Conservation (phyloP, 305 asterid species). For the Euphrasia arctica region DNA sequence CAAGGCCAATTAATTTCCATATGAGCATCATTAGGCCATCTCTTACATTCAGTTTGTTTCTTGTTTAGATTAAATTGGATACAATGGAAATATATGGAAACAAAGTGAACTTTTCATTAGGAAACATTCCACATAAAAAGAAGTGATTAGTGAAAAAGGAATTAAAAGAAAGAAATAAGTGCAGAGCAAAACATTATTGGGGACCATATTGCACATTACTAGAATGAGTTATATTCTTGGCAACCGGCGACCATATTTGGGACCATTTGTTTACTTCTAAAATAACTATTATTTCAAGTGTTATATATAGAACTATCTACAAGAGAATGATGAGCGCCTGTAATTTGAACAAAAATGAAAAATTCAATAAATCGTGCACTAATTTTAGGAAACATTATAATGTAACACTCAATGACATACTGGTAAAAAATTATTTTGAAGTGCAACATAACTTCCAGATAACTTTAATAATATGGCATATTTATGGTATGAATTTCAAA, state of each 20-base stretch:
- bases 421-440: not conserved
- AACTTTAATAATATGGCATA: not conserved
- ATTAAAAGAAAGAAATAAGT: not conserved
- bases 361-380: not conserved
- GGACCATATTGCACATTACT: not conserved
- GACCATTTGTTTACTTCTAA: not conserved
- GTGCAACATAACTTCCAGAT: not conserved
- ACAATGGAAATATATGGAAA: constrained; percentile 3
- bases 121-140: not conserved
- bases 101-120: not conserved
- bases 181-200: not conserved
- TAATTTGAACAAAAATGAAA: not conserved
- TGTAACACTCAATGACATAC: constrained; percentile 6
- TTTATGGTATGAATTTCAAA: not conserved
- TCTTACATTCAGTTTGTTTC: constrained; percentile 9
- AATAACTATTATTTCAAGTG: not conserved
- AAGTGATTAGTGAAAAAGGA: not conserved
- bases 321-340: not conserved
- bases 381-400: not conserved
- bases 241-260: not conserved
- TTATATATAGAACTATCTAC: not conserved
- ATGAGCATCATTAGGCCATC: constrained; percentile 23
- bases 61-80: constrained; percentile 4
- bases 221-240: not conserved
- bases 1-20: constrained; percentile 19